These are phyloP conservation scores for Trametes punicea DNA, from an alignment of 768 basidiomycete species.

Conservation along the genomic window DNA sequence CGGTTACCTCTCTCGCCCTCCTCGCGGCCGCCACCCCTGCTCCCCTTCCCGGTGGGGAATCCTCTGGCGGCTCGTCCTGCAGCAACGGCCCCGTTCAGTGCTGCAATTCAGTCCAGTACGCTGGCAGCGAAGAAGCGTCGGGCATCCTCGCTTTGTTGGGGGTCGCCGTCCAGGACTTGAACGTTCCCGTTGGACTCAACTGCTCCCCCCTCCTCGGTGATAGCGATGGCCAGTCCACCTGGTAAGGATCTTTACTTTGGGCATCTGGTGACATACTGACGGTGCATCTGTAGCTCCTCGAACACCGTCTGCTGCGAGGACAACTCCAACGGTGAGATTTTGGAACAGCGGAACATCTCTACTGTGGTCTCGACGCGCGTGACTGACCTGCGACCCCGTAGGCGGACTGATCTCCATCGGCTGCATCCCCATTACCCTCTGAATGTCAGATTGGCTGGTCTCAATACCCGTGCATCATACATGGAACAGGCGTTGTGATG, in stretches of 20 bases:
- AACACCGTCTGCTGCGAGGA: constrained; percentile 14
- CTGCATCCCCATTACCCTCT: background rate
- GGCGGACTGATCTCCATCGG: background rate
- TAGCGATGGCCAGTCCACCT: background rate
- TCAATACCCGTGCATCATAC: no score
- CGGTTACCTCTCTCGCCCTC: constrained; percentile 3
- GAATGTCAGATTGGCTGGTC: no score
- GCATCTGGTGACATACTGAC: background rate
- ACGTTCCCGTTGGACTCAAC: background rate
- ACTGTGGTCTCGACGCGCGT: background rate
- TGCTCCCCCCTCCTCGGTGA: background rate
- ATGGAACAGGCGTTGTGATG: background rate
- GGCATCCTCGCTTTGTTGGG: background rate
- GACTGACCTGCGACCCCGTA: background rate
- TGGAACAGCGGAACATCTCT: no score
- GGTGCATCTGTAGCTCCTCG: background rate
- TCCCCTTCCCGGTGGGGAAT: background rate
- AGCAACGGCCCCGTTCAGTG: constrained; percentile 7
- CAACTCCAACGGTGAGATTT: constrained; percentile 3
- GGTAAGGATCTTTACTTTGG: background rate
- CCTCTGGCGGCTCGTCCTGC: background rate
- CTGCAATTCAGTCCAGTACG: constrained; percentile 5
- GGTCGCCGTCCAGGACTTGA: constrained; percentile 5
- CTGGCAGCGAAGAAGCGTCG: background rate
- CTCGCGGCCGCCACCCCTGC: constrained; percentile 10